These are phyloP conservation scores for Leccinum boreale DNA, from an alignment of 768 basidiomycete genomes.

Conservation along the genomic window DNA sequence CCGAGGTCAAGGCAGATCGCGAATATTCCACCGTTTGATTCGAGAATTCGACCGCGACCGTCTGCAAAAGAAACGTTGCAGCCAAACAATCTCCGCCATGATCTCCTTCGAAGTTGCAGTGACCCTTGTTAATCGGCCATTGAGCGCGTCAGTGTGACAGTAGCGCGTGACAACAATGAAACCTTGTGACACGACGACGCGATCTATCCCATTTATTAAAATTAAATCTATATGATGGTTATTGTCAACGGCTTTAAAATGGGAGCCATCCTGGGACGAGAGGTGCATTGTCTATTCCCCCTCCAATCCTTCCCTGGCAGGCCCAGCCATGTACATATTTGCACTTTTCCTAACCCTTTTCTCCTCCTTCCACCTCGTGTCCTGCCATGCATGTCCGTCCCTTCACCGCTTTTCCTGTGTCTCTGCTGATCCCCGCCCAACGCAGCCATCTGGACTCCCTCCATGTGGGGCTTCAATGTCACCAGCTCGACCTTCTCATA, in stretches of 20 bases:
- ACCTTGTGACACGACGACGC: slow-evolving; percentile 8
- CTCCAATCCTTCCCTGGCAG: slow-evolving; percentile 11
- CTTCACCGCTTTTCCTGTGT: too few species aligned
- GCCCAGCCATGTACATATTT: slow-evolving; percentile 14
- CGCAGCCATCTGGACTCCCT: slow-evolving; percentile 50
- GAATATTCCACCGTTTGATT: neutral
- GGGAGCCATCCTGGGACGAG: neutral
- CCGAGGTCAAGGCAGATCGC: neutral
- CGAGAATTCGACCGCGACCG: slow-evolving; percentile 1
- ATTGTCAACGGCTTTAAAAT: neutral
- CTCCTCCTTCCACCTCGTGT: slow-evolving; percentile 4
- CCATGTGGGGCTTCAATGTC: slow-evolving; percentile 72
- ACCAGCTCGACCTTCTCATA: slow-evolving; percentile 49
- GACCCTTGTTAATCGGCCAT: neutral
- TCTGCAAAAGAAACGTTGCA: slow-evolving; percentile 8
- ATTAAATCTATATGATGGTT: too few species aligned
- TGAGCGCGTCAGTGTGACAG: slow-evolving; percentile 1
- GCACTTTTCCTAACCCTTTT: neutral
- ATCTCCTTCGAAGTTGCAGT: neutral
- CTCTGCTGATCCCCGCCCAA: neutral
- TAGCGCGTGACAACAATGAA: slow-evolving; percentile 3
- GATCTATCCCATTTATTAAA: neutral
- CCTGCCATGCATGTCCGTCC: slow-evolving; percentile 19
- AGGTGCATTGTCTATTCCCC: neutral
- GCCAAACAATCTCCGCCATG: slow-evolving; percentile 18